Evolutionary conservation across 2,329 filamentous ascomycete species (phyloP).

Genomic region (Thielaviopsis ethacetica): DNA sequence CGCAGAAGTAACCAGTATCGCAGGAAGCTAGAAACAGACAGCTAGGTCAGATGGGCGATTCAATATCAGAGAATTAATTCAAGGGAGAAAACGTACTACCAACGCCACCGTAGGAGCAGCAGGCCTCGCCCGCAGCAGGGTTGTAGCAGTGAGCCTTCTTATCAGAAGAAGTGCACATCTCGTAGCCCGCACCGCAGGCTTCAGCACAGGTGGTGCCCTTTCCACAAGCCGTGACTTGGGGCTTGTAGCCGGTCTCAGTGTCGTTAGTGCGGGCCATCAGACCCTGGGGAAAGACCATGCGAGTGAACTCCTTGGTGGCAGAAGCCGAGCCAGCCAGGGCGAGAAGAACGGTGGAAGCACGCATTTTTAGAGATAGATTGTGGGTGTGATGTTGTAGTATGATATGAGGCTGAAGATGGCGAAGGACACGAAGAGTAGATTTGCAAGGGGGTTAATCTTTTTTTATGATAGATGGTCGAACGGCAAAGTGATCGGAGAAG

Average conservation of each 20-base stretch:
- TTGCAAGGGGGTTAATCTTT: conserved; percentile 1
- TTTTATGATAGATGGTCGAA: too few relatives aligned
- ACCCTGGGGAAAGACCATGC: conserved; percentile 22
- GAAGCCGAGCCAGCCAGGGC: conserved; percentile 20
- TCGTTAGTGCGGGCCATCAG: conserved; percentile 28
- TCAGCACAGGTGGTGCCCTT: conserved; percentile 35
- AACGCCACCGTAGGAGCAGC: conserved; percentile 35
- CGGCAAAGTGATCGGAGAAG: too few relatives aligned
- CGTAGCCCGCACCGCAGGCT: conserved; percentile 35
- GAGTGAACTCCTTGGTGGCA: conserved; percentile 17
- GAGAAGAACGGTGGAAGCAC: conserved; percentile 22
- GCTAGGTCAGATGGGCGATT: conserved; percentile 5
- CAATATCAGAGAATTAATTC: not conserved
- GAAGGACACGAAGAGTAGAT: too few relatives aligned
- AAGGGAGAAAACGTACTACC: conserved; percentile 32
- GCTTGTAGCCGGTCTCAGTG: conserved; percentile 30
- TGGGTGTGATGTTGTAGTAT: too few relatives aligned
- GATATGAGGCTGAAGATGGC: not conserved
- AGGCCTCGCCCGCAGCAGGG: conserved; percentile 31
- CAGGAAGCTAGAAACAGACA: conserved; percentile 34
- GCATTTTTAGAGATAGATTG: conserved; percentile 11
- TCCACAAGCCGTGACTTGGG: conserved; percentile 30
- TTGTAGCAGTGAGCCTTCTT: conserved; percentile 42
- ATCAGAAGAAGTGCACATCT: conserved; percentile 33
- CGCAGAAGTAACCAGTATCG: conserved; percentile 45